Evolutionary conservation across 768 basidiomycete genomes (phyloP), one percentile per base, ranked within the genome.

Genomic region (Chlorophyllum brunneum): DNA sequence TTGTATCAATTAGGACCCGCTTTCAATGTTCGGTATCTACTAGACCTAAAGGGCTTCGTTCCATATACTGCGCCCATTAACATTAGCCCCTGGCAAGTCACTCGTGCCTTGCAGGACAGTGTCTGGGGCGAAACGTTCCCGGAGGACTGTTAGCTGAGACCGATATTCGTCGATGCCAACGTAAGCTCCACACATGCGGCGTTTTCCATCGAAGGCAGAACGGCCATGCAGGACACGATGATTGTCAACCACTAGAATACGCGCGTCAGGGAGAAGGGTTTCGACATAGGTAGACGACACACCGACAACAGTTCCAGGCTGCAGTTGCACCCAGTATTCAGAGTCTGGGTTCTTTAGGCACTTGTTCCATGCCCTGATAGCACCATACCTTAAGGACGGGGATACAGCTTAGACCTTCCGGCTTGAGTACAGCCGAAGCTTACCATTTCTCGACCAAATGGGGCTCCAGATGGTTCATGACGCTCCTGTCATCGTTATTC

Each of bases 161-260:
- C 78, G 77, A 65, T 86, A 98, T 64, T 99, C 97, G 65, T 99
- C 95, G 10, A 80, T 73, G 0, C 91, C 90, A 52, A 98, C 80
- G 65, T 99, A 99, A 0, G 95, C 97, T 2, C 95, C 95, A 62
- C 95, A 98, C 83, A 99, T 92, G 1, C 90, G 80, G 2, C 95
- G 81, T 65, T 82, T 81, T 9, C 95, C 95, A 10, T 81, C 77
- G 63, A 97, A 98, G 1, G 85, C 80, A 0, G 93, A 92, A n/a
- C 95, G 85, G 10, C 95, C 95, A 59, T 98, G 95, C 43, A 98
- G 73, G 10, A 98, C 91, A 18, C 95, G 82, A 67, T 95, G 88
- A 64, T 98, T 98, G 67, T 98, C 87, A 44, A 95, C 76, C 18
- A 93, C 92, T 92, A 60, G 20, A 44, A 6, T 43, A 41, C 9